Conservation (phyloP, 805 yeast species). For the Clavispora carvajalis region DNA sequence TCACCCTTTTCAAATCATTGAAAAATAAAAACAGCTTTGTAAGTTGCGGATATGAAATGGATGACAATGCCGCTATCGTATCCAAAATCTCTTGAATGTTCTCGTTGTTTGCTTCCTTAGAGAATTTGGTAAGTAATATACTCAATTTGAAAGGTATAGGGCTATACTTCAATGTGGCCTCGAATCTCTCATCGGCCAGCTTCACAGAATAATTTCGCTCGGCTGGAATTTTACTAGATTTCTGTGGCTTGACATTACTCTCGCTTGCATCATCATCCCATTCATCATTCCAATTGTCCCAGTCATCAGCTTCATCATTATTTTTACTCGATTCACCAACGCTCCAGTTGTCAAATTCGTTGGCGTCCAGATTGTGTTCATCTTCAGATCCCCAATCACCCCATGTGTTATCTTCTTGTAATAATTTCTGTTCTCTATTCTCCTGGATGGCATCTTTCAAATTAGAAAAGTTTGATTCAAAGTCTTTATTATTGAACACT, state of each 20-base stretch:
- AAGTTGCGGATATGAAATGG: slow-evolving; percentile 28
- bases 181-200: neutral
- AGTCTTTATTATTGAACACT: slow-evolving; percentile 9
- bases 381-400: slow-evolving; percentile 16
- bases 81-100: slow-evolving; percentile 19
- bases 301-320: slow-evolving; percentile 9
- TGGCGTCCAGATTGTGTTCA: slow-evolving; percentile 4
- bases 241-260: neutral
- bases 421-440: slow-evolving; percentile 10
- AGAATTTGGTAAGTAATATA: slow-evolving; percentile 19
- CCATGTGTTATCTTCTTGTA: slow-evolving; percentile 7
- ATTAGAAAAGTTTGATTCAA: slow-evolving; percentile 3
- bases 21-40: slow-evolving; percentile 29
- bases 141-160: slow-evolving; percentile 19
- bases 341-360: slow-evolving; percentile 9
- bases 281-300: slow-evolving; percentile 23
- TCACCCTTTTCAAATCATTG: slow-evolving; percentile 30
- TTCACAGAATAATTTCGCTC: too few species aligned
- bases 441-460: slow-evolving; percentile 11
- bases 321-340: slow-evolving; percentile 13
- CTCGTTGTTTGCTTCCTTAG: slow-evolving; percentile 15
- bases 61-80: slow-evolving; percentile 27
- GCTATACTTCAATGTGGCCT: slow-evolving; percentile 2
- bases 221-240: neutral
- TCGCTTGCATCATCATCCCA: slow-evolving; percentile 25